Conservation (phyloP, 2,329 filamentous ascomycete species). For the Clarireedia monteithiana region DNA sequence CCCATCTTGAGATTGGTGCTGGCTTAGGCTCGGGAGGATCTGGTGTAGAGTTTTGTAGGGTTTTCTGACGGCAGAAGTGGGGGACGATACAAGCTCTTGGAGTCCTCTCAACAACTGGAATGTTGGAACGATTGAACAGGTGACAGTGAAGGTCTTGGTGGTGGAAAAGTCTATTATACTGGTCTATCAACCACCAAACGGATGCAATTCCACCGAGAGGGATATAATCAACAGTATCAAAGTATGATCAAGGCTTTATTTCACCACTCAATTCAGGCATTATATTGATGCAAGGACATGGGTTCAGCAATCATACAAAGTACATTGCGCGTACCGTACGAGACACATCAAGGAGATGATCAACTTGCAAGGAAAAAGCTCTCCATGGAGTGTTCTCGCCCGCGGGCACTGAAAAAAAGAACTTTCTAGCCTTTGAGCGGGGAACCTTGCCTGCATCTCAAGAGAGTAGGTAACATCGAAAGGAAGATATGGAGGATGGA, state of each 20-base stretch:
- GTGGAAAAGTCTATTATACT: too few relatives aligned
- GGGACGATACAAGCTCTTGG: background rate
- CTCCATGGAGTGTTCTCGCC: too few relatives aligned
- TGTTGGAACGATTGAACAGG: background rate
- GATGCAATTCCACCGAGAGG: background rate
- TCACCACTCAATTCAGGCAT: too few relatives aligned
- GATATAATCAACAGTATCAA: too few relatives aligned
- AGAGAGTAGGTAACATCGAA: background rate
- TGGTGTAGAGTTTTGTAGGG: background rate
- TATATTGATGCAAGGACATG: too few relatives aligned
- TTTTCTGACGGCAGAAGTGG: background rate
- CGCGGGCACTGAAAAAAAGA: background rate
- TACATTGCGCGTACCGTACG: too few relatives aligned
- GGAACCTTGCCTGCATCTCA: background rate
- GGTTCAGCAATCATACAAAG: too few relatives aligned
- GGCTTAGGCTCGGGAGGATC: background rate
- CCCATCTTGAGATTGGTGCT: constrained; percentile 8
- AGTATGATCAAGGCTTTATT: too few relatives aligned
- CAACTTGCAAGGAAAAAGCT: too few relatives aligned
- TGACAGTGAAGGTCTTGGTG: background rate
- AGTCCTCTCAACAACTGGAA: background rate
- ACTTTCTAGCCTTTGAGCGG: background rate
- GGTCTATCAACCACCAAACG: background rate
- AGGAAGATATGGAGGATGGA: background rate
- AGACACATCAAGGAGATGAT: too few relatives aligned